Evolutionary conservation across 225 moss, liverwort and hornwort genomes (phyloP).

Genomic region (Neckera pumila): DNA sequence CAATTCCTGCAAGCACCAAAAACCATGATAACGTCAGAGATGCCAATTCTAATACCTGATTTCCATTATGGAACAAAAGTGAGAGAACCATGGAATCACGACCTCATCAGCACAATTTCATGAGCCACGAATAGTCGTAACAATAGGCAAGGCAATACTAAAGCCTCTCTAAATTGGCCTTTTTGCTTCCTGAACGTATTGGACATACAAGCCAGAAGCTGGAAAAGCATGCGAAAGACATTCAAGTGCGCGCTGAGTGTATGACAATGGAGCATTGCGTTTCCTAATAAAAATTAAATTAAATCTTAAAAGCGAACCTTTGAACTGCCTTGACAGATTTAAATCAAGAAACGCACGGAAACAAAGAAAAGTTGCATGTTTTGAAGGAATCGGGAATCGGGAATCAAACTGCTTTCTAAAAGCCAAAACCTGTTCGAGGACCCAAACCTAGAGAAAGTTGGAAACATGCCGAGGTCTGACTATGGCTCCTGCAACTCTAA

Average conservation of each 20-base stretch:
- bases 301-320: background rate
- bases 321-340: background rate
- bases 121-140: background rate
- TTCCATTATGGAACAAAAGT: background rate
- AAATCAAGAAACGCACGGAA: background rate
- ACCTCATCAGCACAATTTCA: background rate
- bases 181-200: background rate
- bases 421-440: background rate
- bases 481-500: background rate
- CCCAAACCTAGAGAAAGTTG: background rate
- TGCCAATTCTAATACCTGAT: background rate
- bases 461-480: background rate
- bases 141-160: background rate
- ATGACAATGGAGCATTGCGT: background rate
- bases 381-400: background rate
- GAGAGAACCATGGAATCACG: background rate
- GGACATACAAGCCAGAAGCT: background rate
- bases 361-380: background rate
- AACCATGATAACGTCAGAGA: background rate
- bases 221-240: background rate
- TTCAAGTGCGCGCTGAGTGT: background rate
- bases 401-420: background rate
- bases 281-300: background rate
- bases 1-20: slow-evolving; percentile 3
- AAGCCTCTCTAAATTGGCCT: background rate